Conservation (phyloP, 2,329 filamentous ascomycete genomes). For the Coniochaeta sp. region DNA sequence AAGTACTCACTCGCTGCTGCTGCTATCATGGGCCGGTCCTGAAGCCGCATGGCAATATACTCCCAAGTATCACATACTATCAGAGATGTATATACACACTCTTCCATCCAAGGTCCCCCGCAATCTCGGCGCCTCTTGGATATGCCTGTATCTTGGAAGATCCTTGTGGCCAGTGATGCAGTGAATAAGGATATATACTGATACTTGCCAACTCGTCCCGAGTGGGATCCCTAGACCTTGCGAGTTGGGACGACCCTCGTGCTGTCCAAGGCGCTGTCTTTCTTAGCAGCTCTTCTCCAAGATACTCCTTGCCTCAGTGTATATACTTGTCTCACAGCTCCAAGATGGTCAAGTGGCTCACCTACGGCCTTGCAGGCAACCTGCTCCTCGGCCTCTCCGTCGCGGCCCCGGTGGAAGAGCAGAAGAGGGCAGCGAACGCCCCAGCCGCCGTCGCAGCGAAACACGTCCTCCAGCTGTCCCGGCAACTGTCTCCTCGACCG, state of each 20-base stretch:
- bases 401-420: slow-evolving; percentile 3
- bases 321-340: neutral
- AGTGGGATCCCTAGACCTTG: neutral
- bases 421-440: neutral
- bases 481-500: neutral
- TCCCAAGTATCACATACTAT: neutral
- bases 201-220: neutral
- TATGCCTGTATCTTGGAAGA: neutral
- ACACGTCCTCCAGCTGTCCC: slow-evolving; percentile 6
- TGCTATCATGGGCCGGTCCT: neutral
- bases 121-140: neutral
- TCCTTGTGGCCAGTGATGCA: neutral
- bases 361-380: slow-evolving; percentile 5
- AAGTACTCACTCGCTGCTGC: neutral
- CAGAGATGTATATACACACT: neutral
- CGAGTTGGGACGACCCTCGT: neutral
- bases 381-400: slow-evolving; percentile 2
- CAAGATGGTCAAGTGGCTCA: slow-evolving; percentile 4
- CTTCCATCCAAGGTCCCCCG: neutral
- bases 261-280: neutral
- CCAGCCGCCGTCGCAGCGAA: slow-evolving; percentile 5
- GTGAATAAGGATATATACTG: neutral
- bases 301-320: neutral
- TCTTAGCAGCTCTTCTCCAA: neutral
- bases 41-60: neutral